Percentiles rank a stretch among this genome's conserved stretches.
Conservation (phyloP, 805 yeast genomes). For the Starmerella etchellsii region DNA sequence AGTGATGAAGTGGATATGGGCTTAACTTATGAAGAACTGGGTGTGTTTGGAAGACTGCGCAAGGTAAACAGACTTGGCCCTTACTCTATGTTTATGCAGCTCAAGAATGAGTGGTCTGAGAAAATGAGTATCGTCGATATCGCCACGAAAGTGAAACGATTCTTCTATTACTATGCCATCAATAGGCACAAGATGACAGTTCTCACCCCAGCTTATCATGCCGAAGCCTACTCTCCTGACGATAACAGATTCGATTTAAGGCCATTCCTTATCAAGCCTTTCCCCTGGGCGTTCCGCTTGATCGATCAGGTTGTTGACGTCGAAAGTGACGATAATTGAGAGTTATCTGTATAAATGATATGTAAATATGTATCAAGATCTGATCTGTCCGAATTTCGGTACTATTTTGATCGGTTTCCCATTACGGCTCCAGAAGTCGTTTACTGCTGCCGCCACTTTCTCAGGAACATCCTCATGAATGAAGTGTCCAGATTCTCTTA, state of each 20-base stretch:
- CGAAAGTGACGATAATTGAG: no score
- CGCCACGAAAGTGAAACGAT: slow-evolving; percentile 83
- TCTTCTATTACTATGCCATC: slow-evolving; percentile 86
- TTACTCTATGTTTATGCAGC: slow-evolving; percentile 79
- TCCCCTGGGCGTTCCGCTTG: slow-evolving; percentile 78
- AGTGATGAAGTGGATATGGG: slow-evolving; percentile 98
- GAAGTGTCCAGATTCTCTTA: slow-evolving; percentile 77
- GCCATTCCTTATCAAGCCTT: slow-evolving; percentile 90
- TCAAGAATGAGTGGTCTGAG: slow-evolving; percentile 77
- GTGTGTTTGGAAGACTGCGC: slow-evolving; percentile 79
- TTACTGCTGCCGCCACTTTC: slow-evolving; percentile 45
- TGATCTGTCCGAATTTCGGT: slow-evolving; percentile 28
- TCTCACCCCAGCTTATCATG: slow-evolving; percentile 94
- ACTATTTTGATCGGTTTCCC: slow-evolving; percentile 22
- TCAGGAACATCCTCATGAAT: slow-evolving; percentile 83
- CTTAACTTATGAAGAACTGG: slow-evolving; percentile 86
- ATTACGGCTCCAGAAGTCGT: slow-evolving; percentile 28
- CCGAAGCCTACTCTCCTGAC: slow-evolving; percentile 96
- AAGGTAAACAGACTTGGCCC: slow-evolving; percentile 95
- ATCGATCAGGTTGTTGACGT: slow-evolving; percentile 58
- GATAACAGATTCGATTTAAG: slow-evolving; percentile 92
- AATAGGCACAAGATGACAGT: slow-evolving; percentile 96
- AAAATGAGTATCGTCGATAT: slow-evolving; percentile 68
- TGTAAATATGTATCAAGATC: no score
- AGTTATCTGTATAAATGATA: no score